These are phyloP conservation scores for Galerina sulciceps DNA, from an alignment of 768 basidiomycete genomes.

Conservation along the genomic window DNA sequence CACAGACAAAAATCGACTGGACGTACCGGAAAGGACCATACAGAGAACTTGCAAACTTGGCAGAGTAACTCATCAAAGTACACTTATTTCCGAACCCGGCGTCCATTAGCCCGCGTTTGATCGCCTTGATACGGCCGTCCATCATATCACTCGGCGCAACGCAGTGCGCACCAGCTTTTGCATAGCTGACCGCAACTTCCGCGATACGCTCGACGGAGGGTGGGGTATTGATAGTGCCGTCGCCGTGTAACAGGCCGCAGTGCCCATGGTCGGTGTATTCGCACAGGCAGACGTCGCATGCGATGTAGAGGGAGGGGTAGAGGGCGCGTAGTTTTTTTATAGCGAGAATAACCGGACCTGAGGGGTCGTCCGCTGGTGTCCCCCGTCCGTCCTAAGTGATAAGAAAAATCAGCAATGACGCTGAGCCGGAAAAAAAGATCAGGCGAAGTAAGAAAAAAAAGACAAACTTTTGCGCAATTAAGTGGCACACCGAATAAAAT, in stretches of 20 bases:
- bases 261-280: conserved; percentile 99
- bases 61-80: conserved; percentile 95
- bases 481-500: conserved; percentile 95
- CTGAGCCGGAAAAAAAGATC: not conserved
- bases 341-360: conserved; percentile 94
- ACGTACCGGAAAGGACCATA: conserved; percentile 95
- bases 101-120: conserved; percentile 86
- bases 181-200: conserved; percentile 91
- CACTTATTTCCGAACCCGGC: conserved; percentile 86
- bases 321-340: conserved; percentile 75
- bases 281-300: conserved; percentile 97
- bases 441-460: not conserved
- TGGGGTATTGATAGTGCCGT: conserved; percentile 77
- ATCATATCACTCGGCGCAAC: conserved; percentile 99
- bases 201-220: conserved; percentile 89
- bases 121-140: conserved; percentile 91
- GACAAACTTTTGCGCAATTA: conserved; percentile 72
- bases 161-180: conserved; percentile 94
- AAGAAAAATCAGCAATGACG: too few species aligned
- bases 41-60: conserved; percentile 93
- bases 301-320: conserved; percentile 88
- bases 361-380: conserved; percentile 85
- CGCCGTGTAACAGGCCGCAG: conserved; percentile 79
- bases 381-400: conserved; percentile 75
- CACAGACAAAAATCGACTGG: not conserved